Conservation (phyloP, 345 rosid genomes). For the Cochlearia excelsa region DNA sequence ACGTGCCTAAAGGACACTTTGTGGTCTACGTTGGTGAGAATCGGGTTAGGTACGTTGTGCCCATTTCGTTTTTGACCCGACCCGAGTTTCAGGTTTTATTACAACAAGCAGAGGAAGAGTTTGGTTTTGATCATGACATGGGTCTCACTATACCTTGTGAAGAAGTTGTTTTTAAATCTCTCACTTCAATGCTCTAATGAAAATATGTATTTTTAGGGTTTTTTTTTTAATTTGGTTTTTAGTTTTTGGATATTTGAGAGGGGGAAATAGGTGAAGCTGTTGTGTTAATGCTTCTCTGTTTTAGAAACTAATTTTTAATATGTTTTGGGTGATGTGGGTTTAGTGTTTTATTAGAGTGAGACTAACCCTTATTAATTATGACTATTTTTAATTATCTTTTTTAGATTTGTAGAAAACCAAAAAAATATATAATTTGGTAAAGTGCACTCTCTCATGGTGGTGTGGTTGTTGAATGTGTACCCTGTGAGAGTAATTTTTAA, state of each 20-base stretch:
- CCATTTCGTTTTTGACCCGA: slow-evolving; percentile 61
- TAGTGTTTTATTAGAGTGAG: slow-evolving; percentile 31
- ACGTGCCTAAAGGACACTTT: slow-evolving; percentile 83
- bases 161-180: slow-evolving; percentile 67
- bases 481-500: slow-evolving; percentile 17
- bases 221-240: background rate
- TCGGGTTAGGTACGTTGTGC: slow-evolving; percentile 75
- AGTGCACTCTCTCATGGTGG: slow-evolving; percentile 20
- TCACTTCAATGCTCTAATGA: slow-evolving; percentile 64
- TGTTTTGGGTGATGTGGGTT: slow-evolving; percentile 32
- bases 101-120: slow-evolving; percentile 78
- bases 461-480: slow-evolving; percentile 27
- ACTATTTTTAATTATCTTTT: slow-evolving; percentile 19
- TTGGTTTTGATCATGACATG: slow-evolving; percentile 75
- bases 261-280: slow-evolving; percentile 24
- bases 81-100: slow-evolving; percentile 70
- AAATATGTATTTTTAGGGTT: slow-evolving; percentile 20
- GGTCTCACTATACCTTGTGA: slow-evolving; percentile 88
- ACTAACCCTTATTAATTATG: slow-evolving; percentile 23
- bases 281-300: slow-evolving; percentile 28
- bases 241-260: slow-evolving; percentile 2
- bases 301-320: slow-evolving; percentile 10
- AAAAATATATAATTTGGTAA: too few relatives aligned
- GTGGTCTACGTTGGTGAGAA: slow-evolving; percentile 78
- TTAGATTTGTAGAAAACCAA: slow-evolving; percentile 9